These are phyloP conservation scores for Papiliotrema laurentii DNA, from an alignment of 1,284 basidiomycete species.

Conservation along the genomic window DNA sequence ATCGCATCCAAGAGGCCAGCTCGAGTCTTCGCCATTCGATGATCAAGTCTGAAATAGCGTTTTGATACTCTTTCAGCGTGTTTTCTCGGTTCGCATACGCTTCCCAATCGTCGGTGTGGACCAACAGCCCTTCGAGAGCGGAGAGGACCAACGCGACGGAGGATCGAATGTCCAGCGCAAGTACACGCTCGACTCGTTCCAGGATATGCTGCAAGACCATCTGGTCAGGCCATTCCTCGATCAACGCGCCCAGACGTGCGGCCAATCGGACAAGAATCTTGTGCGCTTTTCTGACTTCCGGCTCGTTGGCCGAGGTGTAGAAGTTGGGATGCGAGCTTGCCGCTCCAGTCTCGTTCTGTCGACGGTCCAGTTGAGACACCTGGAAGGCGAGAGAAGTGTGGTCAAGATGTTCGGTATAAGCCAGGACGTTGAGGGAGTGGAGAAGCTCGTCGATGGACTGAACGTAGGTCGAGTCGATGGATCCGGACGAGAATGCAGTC, in stretches of 20 bases:
- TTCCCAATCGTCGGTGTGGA: conserved; percentile 96
- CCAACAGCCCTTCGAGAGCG: conserved; percentile 77
- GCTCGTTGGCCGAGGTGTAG: conserved; percentile 69
- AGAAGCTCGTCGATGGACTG: conserved; percentile 19
- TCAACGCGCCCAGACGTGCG: conserved; percentile 57
- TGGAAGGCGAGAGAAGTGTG: conserved; percentile 32
- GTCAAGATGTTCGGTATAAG: conserved; percentile 32
- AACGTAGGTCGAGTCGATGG: conserved; percentile 12
- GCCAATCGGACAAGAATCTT: conserved; percentile 56
- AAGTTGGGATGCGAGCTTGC: conserved; percentile 60
- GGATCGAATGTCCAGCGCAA: conserved; percentile 62
- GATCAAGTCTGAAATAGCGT: conserved; percentile 66
- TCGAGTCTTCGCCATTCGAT: conserved; percentile 90
- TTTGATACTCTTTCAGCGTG: conserved; percentile 65
- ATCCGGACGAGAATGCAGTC: conserved; percentile 12
- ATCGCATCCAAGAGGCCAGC: conserved; percentile 75
- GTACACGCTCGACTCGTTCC: conserved; percentile 67
- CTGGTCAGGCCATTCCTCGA: conserved; percentile 91
- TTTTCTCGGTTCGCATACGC: conserved; percentile 86
- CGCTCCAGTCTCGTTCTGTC: conserved; percentile 46
- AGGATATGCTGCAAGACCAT: conserved; percentile 86
- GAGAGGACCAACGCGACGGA: conserved; percentile 81
- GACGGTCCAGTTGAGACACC: conserved; percentile 23
- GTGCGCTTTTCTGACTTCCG: conserved; percentile 62
- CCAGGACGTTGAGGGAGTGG: conserved; percentile 14